These are phyloP conservation scores for Drosera capensis DNA, from an alignment of 148 eudicot species.

Conservation along the genomic window DNA sequence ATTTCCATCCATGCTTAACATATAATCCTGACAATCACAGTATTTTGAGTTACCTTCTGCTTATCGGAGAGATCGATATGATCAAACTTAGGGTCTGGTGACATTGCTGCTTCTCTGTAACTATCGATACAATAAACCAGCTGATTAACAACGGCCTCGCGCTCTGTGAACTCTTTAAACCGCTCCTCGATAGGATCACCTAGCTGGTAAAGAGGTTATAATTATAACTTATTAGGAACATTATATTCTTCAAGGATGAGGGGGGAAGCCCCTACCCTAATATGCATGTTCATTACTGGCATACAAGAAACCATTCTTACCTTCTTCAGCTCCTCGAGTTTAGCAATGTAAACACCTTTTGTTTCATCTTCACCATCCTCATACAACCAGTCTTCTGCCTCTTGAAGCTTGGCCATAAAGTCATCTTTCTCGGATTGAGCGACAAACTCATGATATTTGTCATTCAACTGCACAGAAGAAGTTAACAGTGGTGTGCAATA, in stretches of 20 bases:
- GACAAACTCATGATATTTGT: constrained; percentile 54
- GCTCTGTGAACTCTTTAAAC: too few species aligned
- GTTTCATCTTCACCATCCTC: constrained; percentile 91
- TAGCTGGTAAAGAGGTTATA: too few species aligned
- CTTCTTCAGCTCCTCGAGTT: constrained; percentile 81
- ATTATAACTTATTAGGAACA: too few species aligned
- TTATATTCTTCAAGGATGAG: too few species aligned
- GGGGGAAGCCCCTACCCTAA: too few species aligned
- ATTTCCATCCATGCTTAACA: too few species aligned
- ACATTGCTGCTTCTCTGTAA: background rate
- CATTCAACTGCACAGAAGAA: constrained; percentile 48
- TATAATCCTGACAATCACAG: too few species aligned
- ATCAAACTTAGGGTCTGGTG: background rate
- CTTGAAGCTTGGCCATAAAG: constrained; percentile 47
- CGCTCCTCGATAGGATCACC: background rate
- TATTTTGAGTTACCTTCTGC: too few species aligned
- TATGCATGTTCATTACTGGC: too few species aligned
- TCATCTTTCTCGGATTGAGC: constrained; percentile 49
- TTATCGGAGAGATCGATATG: background rate
- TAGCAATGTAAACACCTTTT: constrained; percentile 66
- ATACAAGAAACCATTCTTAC: constrained; percentile 8
- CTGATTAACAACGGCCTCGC: background rate
- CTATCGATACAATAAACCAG: background rate
- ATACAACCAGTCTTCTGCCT: constrained; percentile 79
- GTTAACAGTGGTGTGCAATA: too few species aligned